Base-by-base conservation (phyloP, 208 protist species). In the Tetramitus jugosus region DNA sequence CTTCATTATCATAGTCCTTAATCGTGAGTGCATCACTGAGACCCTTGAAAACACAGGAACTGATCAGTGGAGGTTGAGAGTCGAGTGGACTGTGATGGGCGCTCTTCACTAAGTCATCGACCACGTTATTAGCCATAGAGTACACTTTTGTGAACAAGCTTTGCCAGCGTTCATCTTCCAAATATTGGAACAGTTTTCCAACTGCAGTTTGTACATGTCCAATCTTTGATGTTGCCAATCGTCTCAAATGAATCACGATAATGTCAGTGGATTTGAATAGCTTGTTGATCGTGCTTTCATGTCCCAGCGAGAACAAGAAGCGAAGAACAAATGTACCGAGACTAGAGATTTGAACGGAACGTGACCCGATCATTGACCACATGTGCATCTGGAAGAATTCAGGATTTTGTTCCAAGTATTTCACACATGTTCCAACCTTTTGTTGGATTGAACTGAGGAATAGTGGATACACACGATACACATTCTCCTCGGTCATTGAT, bases 141-240 rank as follows among this genome's bases (percentile, higher is more conserved):
- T 74, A 74, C 33, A 14, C 29, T 23, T 53, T 37, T 23, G 67
- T 74, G 8, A 74, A 53, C 20, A 74, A 53, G 6, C n/a, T n/a
- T 37, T 37, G 14, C 42, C 42, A 74, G 33, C 10, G 3, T 20
- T 39, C 10, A n/a, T 49, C 42, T 37, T 53, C 17, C 3, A 74
- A 37, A 33, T 29, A 14, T 74, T 39, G 67, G 42, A 74, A 74
- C 20, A 74, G n/a, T 74, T 43, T 74, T 1, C n/a, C 42, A 31
- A 39, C 37, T 31, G 67, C 67, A 37, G 46, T 29, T 74, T 74
- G 67, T 1, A 74, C 67, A 23, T 74, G 67, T n/a, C 43, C 33
- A 29, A 53, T 53, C 13, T 52, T 74, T 10, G 29, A 42, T n/a
- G 10, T 43, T 0, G 67, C 67, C 26, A 74, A 37, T 37, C 1